phyloP scores from a whole-genome alignment of 768 basidiomycete species.

The Gloeostereum incarnatum region DNA sequence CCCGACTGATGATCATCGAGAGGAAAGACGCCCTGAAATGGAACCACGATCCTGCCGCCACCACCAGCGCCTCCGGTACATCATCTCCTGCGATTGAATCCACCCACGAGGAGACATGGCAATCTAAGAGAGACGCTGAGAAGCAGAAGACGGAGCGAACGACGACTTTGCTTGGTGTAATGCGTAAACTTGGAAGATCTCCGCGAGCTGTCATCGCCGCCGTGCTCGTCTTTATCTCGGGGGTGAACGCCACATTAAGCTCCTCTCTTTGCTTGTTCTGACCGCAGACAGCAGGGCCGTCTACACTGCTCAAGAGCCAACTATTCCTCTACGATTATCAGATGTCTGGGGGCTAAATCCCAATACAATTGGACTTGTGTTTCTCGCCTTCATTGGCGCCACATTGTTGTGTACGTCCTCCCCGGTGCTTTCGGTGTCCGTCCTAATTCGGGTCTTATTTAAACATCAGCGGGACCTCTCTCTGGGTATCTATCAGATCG shows the following conservation, averaged over 20 bases:
- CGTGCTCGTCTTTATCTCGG: conserved; percentile 38
- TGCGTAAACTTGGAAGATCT: no score
- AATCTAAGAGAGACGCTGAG: conserved; percentile 1
- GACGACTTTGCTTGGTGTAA: no score
- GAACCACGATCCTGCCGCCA: conserved; percentile 19
- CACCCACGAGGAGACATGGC: no score
- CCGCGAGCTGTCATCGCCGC: conserved; percentile 39
- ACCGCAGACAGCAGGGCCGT: conserved; percentile 27
- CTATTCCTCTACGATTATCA: conserved; percentile 47
- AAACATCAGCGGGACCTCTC: conserved; percentile 50
- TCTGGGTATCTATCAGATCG: conserved; percentile 52
- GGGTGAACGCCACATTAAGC: conserved; percentile 28
- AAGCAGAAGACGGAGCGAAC: neutral
- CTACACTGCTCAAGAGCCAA: conserved; percentile 42
- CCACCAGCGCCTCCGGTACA: no score
- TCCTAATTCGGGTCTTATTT: no score
- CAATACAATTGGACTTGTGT: conserved; percentile 53
- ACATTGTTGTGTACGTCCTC: no score
- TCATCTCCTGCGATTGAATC: no score
- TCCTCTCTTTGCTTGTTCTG: conserved; percentile 1
- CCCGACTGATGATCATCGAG: conserved; percentile 47
- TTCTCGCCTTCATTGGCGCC: conserved; percentile 56
- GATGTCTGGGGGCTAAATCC: conserved; percentile 37
- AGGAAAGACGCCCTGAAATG: conserved; percentile 38
- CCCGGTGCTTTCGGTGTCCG: no score